These are phyloP conservation scores for Aurantiochytrium sp. DNA, from an alignment of 108 stramenopile genomes.

Conservation along the genomic window DNA sequence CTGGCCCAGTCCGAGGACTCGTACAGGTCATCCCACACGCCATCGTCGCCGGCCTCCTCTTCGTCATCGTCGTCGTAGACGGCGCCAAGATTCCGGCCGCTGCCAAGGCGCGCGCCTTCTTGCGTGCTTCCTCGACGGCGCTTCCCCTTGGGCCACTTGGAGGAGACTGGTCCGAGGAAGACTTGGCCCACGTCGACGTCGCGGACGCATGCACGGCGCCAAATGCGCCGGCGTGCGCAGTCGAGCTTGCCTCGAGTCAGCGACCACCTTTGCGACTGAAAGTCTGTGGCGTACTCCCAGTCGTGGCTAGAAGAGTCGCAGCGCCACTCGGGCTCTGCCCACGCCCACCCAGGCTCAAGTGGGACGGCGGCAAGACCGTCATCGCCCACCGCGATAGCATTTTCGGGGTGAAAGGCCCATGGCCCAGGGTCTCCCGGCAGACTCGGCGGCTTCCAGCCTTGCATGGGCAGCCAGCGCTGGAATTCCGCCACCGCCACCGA, in stretches of 20 bases:
- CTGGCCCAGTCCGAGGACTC: no score
- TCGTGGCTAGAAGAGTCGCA: background rate
- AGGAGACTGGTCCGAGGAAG: background rate
- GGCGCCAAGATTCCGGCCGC: no score
- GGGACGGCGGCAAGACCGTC: background rate
- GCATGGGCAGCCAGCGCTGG: slow-evolving; percentile 14
- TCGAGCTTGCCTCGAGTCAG: background rate
- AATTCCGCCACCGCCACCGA: background rate
- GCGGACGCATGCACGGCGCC: background rate
- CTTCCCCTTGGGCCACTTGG: no score
- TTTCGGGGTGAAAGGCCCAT: background rate
- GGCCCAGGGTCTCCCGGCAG: background rate
- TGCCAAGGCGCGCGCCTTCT: no score
- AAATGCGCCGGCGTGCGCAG: background rate
- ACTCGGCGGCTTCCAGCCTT: slow-evolving; percentile 12
- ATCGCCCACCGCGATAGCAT: background rate
- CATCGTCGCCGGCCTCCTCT: no score
- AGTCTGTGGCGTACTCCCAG: slow-evolving; percentile 25
- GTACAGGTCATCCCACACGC: no score
- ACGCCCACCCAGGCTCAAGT: background rate
- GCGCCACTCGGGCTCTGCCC: slow-evolving; percentile 22
- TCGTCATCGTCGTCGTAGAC: no score
- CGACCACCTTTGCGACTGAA: background rate
- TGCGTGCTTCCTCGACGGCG: no score
- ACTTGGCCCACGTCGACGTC: background rate